A percentile compares a stretch with the other conserved stretches of the same genome.
Evolutionary conservation across 148 eudicot species (phyloP).

Genomic region (Persicaria tinctoria): DNA sequence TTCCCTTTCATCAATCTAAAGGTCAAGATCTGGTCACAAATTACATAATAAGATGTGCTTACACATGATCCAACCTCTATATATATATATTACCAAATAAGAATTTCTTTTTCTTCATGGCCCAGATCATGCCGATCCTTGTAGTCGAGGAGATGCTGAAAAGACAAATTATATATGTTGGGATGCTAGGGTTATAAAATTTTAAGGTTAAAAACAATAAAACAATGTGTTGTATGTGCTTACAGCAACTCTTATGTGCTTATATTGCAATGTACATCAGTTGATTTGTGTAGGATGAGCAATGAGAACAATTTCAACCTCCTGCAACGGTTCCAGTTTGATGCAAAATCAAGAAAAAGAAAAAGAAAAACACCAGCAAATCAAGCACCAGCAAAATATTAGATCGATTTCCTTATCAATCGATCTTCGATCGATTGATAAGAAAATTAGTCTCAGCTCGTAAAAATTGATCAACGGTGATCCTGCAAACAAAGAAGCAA

Average conservation of each 20-base stretch:
- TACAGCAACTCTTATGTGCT: constrained; percentile 84
- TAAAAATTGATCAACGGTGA: too few species aligned
- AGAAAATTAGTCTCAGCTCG: too few species aligned
- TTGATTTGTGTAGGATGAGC: constrained; percentile 97
- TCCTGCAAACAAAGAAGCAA: too few species aligned
- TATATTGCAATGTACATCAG: constrained; percentile 78
- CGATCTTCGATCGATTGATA: too few species aligned
- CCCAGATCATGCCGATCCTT: constrained; percentile 79
- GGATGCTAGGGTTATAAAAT: neutral
- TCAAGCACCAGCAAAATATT: too few species aligned
- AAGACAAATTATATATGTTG: constrained; percentile 6
- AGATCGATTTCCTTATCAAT: too few species aligned
- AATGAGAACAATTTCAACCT: constrained; percentile 84
- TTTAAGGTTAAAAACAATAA: neutral
- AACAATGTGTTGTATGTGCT: constrained; percentile 12
- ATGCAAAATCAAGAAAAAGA: too few species aligned
- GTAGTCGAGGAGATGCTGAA: constrained; percentile 84
- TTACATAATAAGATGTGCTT: too few species aligned
- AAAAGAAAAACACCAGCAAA: too few species aligned
- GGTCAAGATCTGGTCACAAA: too few species aligned
- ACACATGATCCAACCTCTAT: too few species aligned
- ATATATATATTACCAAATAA: constrained; percentile 50
- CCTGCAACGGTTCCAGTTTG: constrained; percentile 34
- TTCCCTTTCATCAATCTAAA: too few species aligned
- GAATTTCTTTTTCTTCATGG: constrained; percentile 73